Conservation (phyloP, 208 protist genomes). For the Phytomonas francai region DNA sequence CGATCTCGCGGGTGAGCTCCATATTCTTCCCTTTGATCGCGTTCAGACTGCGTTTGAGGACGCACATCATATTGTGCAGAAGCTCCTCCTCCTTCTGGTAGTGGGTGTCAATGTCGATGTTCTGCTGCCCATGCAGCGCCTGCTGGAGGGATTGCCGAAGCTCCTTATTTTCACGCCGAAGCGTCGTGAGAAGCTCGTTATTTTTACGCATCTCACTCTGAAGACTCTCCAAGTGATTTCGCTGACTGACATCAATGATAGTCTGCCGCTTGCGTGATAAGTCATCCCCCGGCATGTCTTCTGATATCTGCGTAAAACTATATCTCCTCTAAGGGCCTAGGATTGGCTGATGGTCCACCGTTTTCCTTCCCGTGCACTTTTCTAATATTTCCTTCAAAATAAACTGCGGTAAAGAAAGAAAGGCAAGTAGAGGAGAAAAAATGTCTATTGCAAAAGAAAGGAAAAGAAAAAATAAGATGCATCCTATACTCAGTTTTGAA, state of each 20-base stretch:
- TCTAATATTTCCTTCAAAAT: slow-evolving; percentile 1
- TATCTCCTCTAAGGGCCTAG: no score
- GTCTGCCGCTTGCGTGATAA: slow-evolving; percentile 22
- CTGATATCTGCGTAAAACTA: not conserved
- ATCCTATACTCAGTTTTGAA: no score
- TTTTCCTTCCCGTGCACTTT: not conserved
- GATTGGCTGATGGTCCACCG: no score
- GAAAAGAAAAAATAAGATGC: no score
- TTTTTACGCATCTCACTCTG: slow-evolving; percentile 80
- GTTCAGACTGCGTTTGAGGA: slow-evolving; percentile 81
- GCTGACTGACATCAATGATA: slow-evolving; percentile 80
- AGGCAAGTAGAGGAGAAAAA: slow-evolving; percentile 13
- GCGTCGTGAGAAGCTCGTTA: slow-evolving; percentile 70
- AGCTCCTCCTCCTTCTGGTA: slow-evolving; percentile 70
- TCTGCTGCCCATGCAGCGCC: slow-evolving; percentile 44
- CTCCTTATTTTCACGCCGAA: slow-evolving; percentile 87
- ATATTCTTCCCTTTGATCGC: slow-evolving; percentile 72
- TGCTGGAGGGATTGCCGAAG: slow-evolving; percentile 46
- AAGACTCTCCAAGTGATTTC: slow-evolving; percentile 75
- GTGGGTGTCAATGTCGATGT: slow-evolving; percentile 59
- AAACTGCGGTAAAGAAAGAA: slow-evolving; percentile 8
- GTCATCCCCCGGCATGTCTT: slow-evolving; percentile 26
- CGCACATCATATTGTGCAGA: slow-evolving; percentile 73
- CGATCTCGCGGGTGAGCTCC: slow-evolving; percentile 56
- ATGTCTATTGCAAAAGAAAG: not conserved